Base-by-base conservation (phyloP, 495 filamentous ascomycete species). In the Chaetomium tenue region DNA sequence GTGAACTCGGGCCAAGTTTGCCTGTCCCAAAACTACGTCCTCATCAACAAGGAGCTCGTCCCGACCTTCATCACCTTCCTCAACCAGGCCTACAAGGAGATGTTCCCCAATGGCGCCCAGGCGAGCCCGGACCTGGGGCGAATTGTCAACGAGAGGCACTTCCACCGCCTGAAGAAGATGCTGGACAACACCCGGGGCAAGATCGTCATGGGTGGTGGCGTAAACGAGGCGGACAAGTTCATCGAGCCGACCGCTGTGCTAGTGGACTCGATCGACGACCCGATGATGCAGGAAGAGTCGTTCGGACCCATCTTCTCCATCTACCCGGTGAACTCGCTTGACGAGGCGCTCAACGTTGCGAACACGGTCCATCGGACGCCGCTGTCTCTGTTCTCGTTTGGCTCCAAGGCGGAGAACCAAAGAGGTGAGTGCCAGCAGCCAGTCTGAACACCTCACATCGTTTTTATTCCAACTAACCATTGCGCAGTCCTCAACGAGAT, bases 301-400 rank as follows among this genome's bases (percentile, higher is more conserved):
- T 98, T 98, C 72, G 94, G 93, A 42, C 94, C 94, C 15, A 82
- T 97, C 59, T 88, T 96, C 56, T 84, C 91, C 55, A 86, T 97
- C 60, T 77, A 92, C 37, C 83, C 91, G 11, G 86, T 92, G 40
- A 79, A 88, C 48, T 83, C 85, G 66, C 77, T 96, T 13, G 90
- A 97, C 65, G 85, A 94, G 66, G 93, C 92, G 25, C 88, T 97
- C 72, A 79, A 77, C 42, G 83, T 90, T 56, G 90, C 91, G 59
- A 91, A 91, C 65, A 74, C 79, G 60, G 86, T 96, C 26, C 85
- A 92, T 73, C 84, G 83, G 63, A 96, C 91, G 1, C 92, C 94
- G 1, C 79, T 98, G 16, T 86, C 87, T 50, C 76, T 97, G 59
- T 93, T 92, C 69, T 82, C 91, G 13, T 98, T 98, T 78, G 93